These are phyloP conservation scores for Ceriops zippeliana DNA, from an alignment of 345 rosid genomes.

Conservation along the genomic window DNA sequence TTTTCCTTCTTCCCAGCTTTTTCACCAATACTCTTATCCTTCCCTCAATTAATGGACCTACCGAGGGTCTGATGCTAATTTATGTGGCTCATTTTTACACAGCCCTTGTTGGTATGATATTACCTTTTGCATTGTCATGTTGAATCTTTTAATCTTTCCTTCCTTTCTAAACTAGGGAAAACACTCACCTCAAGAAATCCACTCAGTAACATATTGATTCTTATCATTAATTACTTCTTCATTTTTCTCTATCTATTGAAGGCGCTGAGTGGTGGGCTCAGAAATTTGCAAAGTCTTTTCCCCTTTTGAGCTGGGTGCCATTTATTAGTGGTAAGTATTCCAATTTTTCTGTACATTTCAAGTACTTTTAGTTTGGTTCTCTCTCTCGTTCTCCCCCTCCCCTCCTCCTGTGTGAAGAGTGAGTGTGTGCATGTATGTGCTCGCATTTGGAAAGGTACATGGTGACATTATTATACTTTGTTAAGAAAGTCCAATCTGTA, in stretches of 20 bases:
- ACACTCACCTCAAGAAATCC: neutral
- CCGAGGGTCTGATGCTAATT: conserved; percentile 91
- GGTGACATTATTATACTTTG: too few relatives aligned
- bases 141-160: neutral
- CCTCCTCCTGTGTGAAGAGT: too few relatives aligned
- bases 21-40: conserved; percentile 90
- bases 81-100: conserved; percentile 74
- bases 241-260: conserved; percentile 11
- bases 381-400: too few relatives aligned
- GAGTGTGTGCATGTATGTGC: too few relatives aligned
- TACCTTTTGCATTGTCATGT: neutral
- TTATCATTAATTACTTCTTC: neutral
- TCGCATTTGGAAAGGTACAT: too few relatives aligned
- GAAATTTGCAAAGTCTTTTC: conserved; percentile 57
- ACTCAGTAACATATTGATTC: neutral
- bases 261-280: conserved; percentile 98
- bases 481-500: too few relatives aligned
- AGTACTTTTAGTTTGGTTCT: neutral
- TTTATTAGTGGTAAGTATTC: conserved; percentile 50
- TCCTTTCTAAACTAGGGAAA: neutral
- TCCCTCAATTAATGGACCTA: conserved; percentile 94
- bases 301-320: conserved; percentile 81
- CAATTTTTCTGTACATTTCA: conserved; percentile 1
- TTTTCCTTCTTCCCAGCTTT: conserved; percentile 48
- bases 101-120: conserved; percentile 71